A percentile compares a stretch with the other conserved stretches of the same genome.
Conservation (phyloP, 2,329 filamentous ascomycete species). For the Plenodomus tracheiphilus region DNA sequence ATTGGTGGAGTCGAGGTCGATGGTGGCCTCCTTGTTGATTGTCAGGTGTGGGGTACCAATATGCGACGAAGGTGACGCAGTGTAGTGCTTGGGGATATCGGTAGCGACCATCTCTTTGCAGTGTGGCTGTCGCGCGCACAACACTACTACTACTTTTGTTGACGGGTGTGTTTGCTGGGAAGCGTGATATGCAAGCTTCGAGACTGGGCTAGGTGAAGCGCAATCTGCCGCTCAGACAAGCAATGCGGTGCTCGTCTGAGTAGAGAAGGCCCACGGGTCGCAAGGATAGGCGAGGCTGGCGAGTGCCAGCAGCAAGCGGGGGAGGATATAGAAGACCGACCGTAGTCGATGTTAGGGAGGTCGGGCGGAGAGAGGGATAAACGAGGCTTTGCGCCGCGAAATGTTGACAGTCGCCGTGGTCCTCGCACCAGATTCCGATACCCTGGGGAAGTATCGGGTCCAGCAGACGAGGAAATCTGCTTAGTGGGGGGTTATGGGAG, state of each 20-base stretch:
- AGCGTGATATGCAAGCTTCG: conserved; percentile 3
- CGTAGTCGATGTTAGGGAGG: conserved; percentile 85
- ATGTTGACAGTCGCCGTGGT: conserved; percentile 72
- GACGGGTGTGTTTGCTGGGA: conserved; percentile 13
- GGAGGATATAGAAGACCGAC: conserved; percentile 57
- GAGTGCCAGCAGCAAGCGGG: conserved; percentile 76
- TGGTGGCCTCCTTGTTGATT: conserved; percentile 93
- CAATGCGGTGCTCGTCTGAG: conserved; percentile 90
- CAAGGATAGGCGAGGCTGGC: conserved; percentile 72
- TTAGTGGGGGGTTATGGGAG: conserved; percentile 38
- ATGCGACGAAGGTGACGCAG: conserved; percentile 75
- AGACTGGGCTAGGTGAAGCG: conserved; percentile 68
- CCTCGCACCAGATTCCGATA: conserved; percentile 82
- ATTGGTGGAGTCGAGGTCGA: conserved; percentile 91
- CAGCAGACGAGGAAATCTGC: conserved; percentile 75
- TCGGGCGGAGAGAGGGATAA: conserved; percentile 78
- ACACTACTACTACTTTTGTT: background rate
- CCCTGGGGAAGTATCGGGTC: conserved; percentile 80
- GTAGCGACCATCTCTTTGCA: conserved; percentile 77
- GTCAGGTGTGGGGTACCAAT: conserved; percentile 86
- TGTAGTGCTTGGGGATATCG: conserved; percentile 78
- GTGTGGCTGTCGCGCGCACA: conserved; percentile 27
- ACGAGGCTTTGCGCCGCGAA: conserved; percentile 81
- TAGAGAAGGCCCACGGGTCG: conserved; percentile 87
- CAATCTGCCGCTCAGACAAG: conserved; percentile 98